These are phyloP conservation scores for Oryza rufipogon DNA, from an alignment of 176 grass and related monocot species.

Conservation along the genomic window DNA sequence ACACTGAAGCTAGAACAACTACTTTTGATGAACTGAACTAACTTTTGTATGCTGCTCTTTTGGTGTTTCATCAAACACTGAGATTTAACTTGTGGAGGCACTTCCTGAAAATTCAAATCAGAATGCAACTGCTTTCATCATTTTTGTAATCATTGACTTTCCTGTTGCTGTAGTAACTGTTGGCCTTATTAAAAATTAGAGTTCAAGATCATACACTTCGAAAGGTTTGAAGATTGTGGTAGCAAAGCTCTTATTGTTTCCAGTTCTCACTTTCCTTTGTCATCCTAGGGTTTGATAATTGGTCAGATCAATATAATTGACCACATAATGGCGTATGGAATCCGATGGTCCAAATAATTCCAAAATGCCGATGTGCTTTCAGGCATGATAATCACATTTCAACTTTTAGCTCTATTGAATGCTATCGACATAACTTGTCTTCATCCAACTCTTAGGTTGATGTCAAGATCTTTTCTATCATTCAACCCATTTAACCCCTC, in stretches of 20 bases:
- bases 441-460: constrained; percentile 41
- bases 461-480: constrained; percentile 42
- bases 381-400: constrained; percentile 48
- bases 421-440: constrained; percentile 28
- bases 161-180: constrained; percentile 31
- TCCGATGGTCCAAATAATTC: constrained; percentile 34
- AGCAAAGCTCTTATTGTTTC: constrained; percentile 18
- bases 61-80: constrained; percentile 4
- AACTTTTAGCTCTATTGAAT: constrained; percentile 41
- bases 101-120: constrained; percentile 28
- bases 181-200: constrained; percentile 11
- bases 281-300: constrained; percentile 32
- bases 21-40: constrained; percentile 21
- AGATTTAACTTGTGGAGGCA: neutral
- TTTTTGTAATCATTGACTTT: neutral
- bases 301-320: constrained; percentile 45
- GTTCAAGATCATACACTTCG: constrained; percentile 1
- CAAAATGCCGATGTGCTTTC: constrained; percentile 23
- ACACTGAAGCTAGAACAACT: neutral
- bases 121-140: constrained; percentile 3
- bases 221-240: constrained; percentile 34
- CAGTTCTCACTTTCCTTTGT: neutral
- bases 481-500: constrained; percentile 40
- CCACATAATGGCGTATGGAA: constrained; percentile 13
- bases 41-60: neutral